These are phyloP conservation scores for Suillus hirtellus DNA, from an alignment of 768 basidiomycete genomes.

Conservation along the genomic window DNA sequence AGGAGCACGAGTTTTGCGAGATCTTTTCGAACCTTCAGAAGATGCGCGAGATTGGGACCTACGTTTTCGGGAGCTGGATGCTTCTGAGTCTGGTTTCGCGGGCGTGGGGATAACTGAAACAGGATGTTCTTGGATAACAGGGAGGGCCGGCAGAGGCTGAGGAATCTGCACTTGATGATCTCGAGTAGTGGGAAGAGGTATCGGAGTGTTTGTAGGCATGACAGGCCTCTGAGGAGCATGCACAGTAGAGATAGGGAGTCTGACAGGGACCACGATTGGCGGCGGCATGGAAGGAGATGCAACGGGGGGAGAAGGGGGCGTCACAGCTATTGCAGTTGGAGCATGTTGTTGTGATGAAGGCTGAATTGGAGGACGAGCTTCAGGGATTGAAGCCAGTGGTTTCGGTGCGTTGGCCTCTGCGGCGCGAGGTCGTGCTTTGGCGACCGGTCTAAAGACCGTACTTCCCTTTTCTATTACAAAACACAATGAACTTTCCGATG, in stretches of 20 bases:
- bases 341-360: slow-evolving; percentile 4
- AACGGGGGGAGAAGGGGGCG: not conserved
- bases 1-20: slow-evolving; percentile 40
- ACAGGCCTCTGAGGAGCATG: slow-evolving; percentile 8
- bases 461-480: slow-evolving; percentile 63
- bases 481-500: slow-evolving; percentile 5
- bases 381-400: slow-evolving; percentile 14
- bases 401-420: slow-evolving; percentile 21
- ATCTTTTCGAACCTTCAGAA: slow-evolving; percentile 33
- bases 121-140: not conserved
- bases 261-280: slow-evolving; percentile 12
- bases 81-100: slow-evolving; percentile 13
- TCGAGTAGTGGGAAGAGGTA: slow-evolving; percentile 22
- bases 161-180: slow-evolving; percentile 5
- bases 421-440: slow-evolving; percentile 52
- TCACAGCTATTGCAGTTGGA: not conserved
- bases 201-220: slow-evolving; percentile 18
- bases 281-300: not conserved
- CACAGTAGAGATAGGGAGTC: slow-evolving; percentile 12
- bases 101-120: not conserved
- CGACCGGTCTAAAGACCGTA: slow-evolving; percentile 67
- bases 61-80: slow-evolving; percentile 20
- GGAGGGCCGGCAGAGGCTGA: not conserved
- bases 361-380: slow-evolving; percentile 11
- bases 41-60: slow-evolving; percentile 22